A percentile compares a stretch with the other conserved stretches of the same genome.
phyloP scores from a whole-genome alignment of 1,284 basidiomycete genomes.

The Marasmius oreades region DNA sequence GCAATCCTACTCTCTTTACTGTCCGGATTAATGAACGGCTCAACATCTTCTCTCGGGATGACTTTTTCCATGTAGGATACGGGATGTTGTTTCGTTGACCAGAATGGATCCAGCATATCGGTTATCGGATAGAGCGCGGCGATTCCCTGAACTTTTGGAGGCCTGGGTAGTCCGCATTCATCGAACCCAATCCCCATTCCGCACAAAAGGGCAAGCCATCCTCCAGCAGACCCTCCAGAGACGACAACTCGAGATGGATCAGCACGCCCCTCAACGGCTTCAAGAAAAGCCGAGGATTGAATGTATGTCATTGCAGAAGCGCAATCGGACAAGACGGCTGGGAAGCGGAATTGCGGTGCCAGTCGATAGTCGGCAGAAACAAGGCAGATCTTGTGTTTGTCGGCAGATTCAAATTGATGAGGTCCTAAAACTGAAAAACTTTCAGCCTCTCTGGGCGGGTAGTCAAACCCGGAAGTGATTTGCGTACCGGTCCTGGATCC shows the following conservation, averaged over 20 bases:
- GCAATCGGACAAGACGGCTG: slow-evolving; percentile 33
- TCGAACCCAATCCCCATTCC: slow-evolving; percentile 32
- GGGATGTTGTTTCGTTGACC: slow-evolving; percentile 32
- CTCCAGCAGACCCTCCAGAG: slow-evolving; percentile 35
- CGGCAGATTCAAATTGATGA: slow-evolving; percentile 29
- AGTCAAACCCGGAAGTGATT: neutral
- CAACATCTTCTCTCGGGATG: slow-evolving; percentile 27
- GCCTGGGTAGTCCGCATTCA: slow-evolving; percentile 26
- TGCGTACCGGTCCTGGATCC: slow-evolving; percentile 32
- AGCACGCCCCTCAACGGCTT: slow-evolving; percentile 24
- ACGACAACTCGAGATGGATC: slow-evolving; percentile 29
- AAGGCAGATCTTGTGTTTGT: slow-evolving; percentile 28
- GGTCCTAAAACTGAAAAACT: slow-evolving; percentile 24
- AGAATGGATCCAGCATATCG: slow-evolving; percentile 31
- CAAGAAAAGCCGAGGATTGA: slow-evolving; percentile 22
- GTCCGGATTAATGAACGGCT: slow-evolving; percentile 27
- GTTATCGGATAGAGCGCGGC: slow-evolving; percentile 35
- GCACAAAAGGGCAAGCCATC: slow-evolving; percentile 30
- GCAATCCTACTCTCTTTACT: slow-evolving; percentile 21
- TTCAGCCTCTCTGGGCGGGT: neutral
- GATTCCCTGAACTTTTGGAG: slow-evolving; percentile 27
- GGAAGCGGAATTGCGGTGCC: slow-evolving; percentile 34
- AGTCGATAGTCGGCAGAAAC: slow-evolving; percentile 35
- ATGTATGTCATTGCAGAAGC: slow-evolving; percentile 30
- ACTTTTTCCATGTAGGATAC: slow-evolving; percentile 29